A percentile compares a stretch with the other conserved stretches of the same genome.
Conservation (phyloP, 1,139 yeast genomes). For the Taphrina communis region DNA sequence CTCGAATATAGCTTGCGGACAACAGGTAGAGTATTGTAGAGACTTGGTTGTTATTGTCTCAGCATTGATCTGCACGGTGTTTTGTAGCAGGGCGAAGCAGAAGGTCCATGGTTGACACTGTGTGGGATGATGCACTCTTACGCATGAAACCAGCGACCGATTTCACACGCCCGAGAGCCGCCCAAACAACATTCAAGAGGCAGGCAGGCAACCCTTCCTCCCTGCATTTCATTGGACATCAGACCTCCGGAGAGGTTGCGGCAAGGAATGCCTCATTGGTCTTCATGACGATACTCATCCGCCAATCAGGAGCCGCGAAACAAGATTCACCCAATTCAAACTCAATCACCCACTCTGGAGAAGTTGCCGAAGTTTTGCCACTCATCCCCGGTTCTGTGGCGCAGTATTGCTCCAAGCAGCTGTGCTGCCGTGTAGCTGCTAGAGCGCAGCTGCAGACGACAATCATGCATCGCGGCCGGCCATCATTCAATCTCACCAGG, state of each 20-base stretch:
- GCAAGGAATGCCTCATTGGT: too few relatives aligned
- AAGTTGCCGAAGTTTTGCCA: background rate
- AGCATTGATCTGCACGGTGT: too few relatives aligned
- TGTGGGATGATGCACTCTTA: constrained; percentile 9
- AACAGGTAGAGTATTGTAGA: too few relatives aligned
- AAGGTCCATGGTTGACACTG: background rate
- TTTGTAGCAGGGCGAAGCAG: background rate
- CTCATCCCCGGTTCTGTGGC: background rate
- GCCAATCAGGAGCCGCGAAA: background rate
- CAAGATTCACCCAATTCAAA: background rate
- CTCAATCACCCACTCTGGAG: too few relatives aligned
- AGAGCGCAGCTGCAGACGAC: too few relatives aligned
- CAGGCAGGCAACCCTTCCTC: background rate
- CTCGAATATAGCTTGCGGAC: too few relatives aligned
- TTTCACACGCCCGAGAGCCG: background rate
- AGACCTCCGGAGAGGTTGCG: too few relatives aligned
- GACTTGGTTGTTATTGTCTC: background rate
- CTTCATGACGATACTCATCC: too few relatives aligned
- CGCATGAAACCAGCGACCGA: background rate
- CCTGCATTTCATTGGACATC: too few relatives aligned
- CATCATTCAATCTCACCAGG: too few relatives aligned
- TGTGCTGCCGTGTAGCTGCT: background rate
- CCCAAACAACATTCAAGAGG: background rate
- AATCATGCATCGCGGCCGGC: too few relatives aligned
- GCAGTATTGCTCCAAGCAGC: background rate